Percentiles rank a stretch among this genome's conserved stretches.
These are phyloP conservation scores for Keqinozyma sinolaborantium DNA, from an alignment of 1,139 yeast genomes.

Conservation along the genomic window DNA sequence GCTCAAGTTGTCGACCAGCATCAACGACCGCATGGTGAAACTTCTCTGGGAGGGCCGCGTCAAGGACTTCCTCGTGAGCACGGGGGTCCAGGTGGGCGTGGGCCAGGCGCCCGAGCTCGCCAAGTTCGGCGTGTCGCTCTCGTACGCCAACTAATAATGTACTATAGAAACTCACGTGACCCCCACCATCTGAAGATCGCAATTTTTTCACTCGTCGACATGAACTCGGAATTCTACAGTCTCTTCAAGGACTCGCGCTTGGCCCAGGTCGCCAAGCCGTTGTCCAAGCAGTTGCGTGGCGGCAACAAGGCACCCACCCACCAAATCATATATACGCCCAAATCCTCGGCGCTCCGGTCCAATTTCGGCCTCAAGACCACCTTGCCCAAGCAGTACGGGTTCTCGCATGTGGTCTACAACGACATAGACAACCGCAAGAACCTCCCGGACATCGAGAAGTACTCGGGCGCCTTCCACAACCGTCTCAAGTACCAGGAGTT, in stretches of 20 bases:
- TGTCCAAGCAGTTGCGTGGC: slow-evolving; percentile 31
- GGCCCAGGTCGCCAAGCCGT: slow-evolving; percentile 47
- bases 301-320: slow-evolving; percentile 36
- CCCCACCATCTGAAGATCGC: slow-evolving; percentile 3
- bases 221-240: slow-evolving; percentile 33
- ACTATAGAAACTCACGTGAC: background rate
- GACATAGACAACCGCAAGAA: slow-evolving; percentile 41
- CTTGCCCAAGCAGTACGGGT: slow-evolving; percentile 42
- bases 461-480: slow-evolving; percentile 36
- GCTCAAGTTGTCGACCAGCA: slow-evolving; percentile 68
- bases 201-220: slow-evolving; percentile 8
- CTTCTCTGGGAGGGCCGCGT: slow-evolving; percentile 86
- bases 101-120: slow-evolving; percentile 35
- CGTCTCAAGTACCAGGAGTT: slow-evolving; percentile 42
- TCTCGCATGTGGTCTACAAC: slow-evolving; percentile 40
- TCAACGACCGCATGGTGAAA: slow-evolving; percentile 58
- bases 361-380: slow-evolving; percentile 43
- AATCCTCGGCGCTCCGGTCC: slow-evolving; percentile 39
- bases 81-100: slow-evolving; percentile 58
- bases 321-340: slow-evolving; percentile 43
- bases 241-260: slow-evolving; percentile 41
- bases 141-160: slow-evolving; percentile 21
- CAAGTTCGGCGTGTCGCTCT: slow-evolving; percentile 37
- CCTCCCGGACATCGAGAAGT: slow-evolving; percentile 49
- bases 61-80: slow-evolving; percentile 73